Percentiles rank a stretch among this genome's conserved stretches.
Evolutionary conservation across 345 rosid genomes (phyloP).

Genomic region (Dipteronia dyeriana): DNA sequence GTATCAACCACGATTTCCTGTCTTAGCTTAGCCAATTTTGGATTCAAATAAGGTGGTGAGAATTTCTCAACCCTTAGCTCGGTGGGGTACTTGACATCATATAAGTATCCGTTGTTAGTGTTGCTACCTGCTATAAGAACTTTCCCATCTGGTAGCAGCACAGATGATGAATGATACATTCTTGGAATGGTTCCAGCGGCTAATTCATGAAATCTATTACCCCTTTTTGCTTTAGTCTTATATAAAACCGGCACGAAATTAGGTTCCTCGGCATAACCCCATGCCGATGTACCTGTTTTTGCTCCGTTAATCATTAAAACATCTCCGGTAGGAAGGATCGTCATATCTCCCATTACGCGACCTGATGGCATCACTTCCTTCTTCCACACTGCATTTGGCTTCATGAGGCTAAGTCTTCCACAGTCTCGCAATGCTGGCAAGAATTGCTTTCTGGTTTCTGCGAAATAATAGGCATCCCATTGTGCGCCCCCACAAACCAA

Average conservation of each 20-base stretch:
- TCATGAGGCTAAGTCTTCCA: slow-evolving; percentile 50
- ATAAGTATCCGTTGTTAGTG: slow-evolving; percentile 61
- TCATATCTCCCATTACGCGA: slow-evolving; percentile 71
- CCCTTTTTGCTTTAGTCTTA: slow-evolving; percentile 21
- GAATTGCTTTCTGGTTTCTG: slow-evolving; percentile 38
- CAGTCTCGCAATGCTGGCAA: slow-evolving; percentile 59
- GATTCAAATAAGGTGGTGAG: no score
- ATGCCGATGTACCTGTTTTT: slow-evolving; percentile 57
- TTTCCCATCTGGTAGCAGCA: slow-evolving; percentile 53
- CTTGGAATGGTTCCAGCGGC: slow-evolving; percentile 49
- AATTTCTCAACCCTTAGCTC: slow-evolving; percentile 23
- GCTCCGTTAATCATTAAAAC: slow-evolving; percentile 71
- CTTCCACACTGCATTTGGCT: slow-evolving; percentile 52
- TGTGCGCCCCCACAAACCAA: slow-evolving; percentile 60
- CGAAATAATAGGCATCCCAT: slow-evolving; percentile 39
- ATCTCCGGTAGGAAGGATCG: slow-evolving; percentile 71
- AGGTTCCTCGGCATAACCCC: slow-evolving; percentile 70
- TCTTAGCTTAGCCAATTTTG: slow-evolving; percentile 10
- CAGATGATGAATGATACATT: slow-evolving; percentile 65
- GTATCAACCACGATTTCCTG: slow-evolving; percentile 29
- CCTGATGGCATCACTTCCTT: slow-evolving; percentile 62
- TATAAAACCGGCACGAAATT: slow-evolving; percentile 55
- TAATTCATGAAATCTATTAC: slow-evolving; percentile 41
- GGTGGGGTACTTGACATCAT: no score
- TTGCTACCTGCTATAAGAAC: slow-evolving; percentile 69